These are phyloP conservation scores for Moniliella sp. DNA, from an alignment of 1,284 basidiomycete species.

Conservation along the genomic window DNA sequence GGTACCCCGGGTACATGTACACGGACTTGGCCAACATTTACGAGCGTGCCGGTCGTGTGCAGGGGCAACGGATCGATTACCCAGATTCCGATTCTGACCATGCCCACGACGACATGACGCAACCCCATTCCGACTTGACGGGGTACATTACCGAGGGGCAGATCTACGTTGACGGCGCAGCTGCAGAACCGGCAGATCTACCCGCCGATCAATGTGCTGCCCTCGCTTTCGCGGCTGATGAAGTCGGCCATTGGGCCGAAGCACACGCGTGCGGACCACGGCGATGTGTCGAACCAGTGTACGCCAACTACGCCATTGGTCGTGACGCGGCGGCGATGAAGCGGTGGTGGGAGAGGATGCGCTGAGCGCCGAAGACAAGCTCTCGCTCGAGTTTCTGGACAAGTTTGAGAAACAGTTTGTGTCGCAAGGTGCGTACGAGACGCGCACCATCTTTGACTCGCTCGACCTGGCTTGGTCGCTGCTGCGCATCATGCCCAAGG, in stretches of 20 bases:
- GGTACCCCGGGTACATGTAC: slow-evolving; percentile 86
- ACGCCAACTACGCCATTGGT: slow-evolving; percentile 42
- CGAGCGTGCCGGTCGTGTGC: slow-evolving; percentile 91
- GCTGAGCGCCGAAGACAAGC: slow-evolving; percentile 58
- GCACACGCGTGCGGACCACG: slow-evolving; percentile 89
- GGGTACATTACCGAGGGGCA: slow-evolving; percentile 98
- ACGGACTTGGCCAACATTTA: slow-evolving; percentile 60
- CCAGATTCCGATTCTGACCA: slow-evolving; percentile 95
- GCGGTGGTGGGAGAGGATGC: slow-evolving; percentile 95
- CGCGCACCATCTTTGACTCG: slow-evolving; percentile 86
- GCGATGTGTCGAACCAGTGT: slow-evolving; percentile 58
- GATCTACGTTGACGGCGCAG: slow-evolving; percentile 80
- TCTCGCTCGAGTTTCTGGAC: slow-evolving; percentile 29
- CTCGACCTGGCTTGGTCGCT: slow-evolving; percentile 91
- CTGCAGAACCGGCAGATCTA: slow-evolving; percentile 88
- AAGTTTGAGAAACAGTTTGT: slow-evolving; percentile 31
- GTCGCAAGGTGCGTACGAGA: slow-evolving; percentile 63
- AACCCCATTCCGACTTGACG: slow-evolving; percentile 93
- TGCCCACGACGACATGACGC: slow-evolving; percentile 99
- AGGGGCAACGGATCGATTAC: slow-evolving; percentile 98
- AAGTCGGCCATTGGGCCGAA: slow-evolving; percentile 97
- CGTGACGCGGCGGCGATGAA: slow-evolving; percentile 97
- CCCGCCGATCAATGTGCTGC: slow-evolving; percentile 96
- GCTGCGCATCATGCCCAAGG: slow-evolving; percentile 93
- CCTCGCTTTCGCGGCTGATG: slow-evolving; percentile 94